A percentile compares a stretch with the other conserved stretches of the same genome.
These are phyloP conservation scores for Pestalotiopsis fici DNA, from an alignment of 2,329 filamentous ascomycete genomes.

Conservation along the genomic window DNA sequence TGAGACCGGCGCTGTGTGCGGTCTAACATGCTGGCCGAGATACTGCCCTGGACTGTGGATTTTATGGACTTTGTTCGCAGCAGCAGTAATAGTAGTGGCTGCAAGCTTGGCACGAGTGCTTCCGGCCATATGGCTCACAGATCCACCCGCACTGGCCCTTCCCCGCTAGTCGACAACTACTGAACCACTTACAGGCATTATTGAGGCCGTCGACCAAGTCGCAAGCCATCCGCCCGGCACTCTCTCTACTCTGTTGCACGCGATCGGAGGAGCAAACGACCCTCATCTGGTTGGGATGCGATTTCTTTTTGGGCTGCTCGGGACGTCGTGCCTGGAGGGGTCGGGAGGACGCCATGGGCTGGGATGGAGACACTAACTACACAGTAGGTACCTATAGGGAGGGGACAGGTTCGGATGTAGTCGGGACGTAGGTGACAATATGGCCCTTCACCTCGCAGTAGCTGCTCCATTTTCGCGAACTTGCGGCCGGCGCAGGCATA, in stretches of 20 bases:
- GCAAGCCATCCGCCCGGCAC: neutral
- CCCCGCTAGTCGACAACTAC: neutral
- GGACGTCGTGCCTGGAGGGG: neutral
- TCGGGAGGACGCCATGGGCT: neutral
- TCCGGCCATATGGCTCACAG: slow-evolving; percentile 6
- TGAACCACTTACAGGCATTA: slow-evolving; percentile 2
- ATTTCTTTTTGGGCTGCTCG: neutral
- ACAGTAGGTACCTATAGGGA: neutral
- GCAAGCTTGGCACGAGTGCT: neutral
- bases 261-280: neutral
- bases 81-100: neutral
- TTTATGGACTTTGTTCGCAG: neutral
- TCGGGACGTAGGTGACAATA: slow-evolving; percentile 1
- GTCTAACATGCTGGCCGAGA: neutral
- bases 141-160: neutral
- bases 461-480: slow-evolving; percentile 1
- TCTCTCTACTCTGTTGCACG: neutral
- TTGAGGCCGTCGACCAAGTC: neutral
- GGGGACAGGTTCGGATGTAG: slow-evolving; percentile 1
- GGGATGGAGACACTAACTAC: neutral
- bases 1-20: slow-evolving; percentile 1
- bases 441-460: slow-evolving; percentile 5
- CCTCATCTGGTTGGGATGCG: neutral
- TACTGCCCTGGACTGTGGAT: neutral
- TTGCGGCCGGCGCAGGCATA: slow-evolving; percentile 2